Percentiles rank a stretch among this genome's conserved stretches.
Conservation (phyloP, 148 eudicot genomes). For the Dianthus caryophyllus region DNA sequence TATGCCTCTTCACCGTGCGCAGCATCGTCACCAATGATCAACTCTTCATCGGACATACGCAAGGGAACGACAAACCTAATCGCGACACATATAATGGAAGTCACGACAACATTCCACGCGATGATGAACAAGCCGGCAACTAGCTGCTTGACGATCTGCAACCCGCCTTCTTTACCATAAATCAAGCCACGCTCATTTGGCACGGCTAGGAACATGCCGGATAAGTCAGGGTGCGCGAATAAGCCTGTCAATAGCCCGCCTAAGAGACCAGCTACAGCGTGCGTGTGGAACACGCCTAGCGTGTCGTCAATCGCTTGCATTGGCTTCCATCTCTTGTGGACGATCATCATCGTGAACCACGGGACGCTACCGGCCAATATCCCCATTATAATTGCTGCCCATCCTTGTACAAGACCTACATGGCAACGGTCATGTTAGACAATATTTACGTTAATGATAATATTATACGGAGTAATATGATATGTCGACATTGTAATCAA, state of each 20-base stretch:
- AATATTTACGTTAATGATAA: no score
- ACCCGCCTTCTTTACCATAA: slow-evolving; percentile 41
- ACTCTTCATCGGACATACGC: slow-evolving; percentile 49
- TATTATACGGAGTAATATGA: no score
- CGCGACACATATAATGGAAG: slow-evolving; percentile 42
- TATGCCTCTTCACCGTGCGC: slow-evolving; percentile 77
- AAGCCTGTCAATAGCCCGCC: slow-evolving; percentile 56
- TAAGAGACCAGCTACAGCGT: slow-evolving; percentile 57
- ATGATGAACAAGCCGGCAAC: slow-evolving; percentile 48
- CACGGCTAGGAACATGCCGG: slow-evolving; percentile 37
- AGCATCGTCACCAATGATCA: slow-evolving; percentile 55
- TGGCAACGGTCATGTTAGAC: background rate
- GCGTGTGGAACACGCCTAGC: slow-evolving; percentile 67
- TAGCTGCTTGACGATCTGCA: slow-evolving; percentile 41
- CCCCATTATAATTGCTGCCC: slow-evolving; percentile 63
- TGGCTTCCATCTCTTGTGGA: slow-evolving; percentile 55
- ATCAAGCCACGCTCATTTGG: slow-evolving; percentile 39
- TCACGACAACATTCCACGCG: slow-evolving; percentile 52
- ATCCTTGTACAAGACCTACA: slow-evolving; percentile 57
- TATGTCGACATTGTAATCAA: no score
- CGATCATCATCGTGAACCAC: slow-evolving; percentile 65
- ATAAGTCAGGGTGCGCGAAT: slow-evolving; percentile 44
- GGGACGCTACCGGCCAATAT: slow-evolving; percentile 55
- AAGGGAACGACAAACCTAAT: slow-evolving; percentile 37
- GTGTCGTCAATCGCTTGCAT: slow-evolving; percentile 58